phyloP scores from a whole-genome alignment of 2,329 filamentous ascomycete species.

The Talaromyces funiculosus region DNA sequence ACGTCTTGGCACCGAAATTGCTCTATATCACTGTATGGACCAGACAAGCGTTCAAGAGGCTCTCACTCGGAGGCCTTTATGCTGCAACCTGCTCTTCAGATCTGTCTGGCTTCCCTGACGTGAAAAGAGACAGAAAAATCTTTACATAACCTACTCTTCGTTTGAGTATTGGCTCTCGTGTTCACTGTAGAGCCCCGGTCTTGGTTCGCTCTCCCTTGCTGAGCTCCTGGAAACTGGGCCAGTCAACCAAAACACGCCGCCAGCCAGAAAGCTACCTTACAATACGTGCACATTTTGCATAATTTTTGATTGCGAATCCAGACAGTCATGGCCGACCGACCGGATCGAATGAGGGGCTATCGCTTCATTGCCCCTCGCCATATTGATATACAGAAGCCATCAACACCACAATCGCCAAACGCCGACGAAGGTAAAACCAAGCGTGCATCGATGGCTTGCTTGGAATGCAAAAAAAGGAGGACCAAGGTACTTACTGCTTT shows the following conservation, averaged over 20 bases:
- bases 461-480: constrained; percentile 33
- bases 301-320: neutral
- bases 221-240: neutral
- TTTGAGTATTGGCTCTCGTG: neutral
- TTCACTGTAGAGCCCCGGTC: neutral
- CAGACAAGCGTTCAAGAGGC: constrained; percentile 1
- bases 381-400: neutral
- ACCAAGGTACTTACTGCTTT: constrained; percentile 27
- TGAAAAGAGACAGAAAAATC: neutral
- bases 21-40: constrained; percentile 1
- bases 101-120: neutral
- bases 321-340: constrained; percentile 8
- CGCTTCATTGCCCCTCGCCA: constrained; percentile 12
- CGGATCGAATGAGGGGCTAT: constrained; percentile 6
- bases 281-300: neutral
- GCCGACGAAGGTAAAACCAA: constrained; percentile 30
- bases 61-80: neutral
- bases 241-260: neutral
- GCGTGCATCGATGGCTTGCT: constrained; percentile 33
- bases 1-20: neutral
- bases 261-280: neutral
- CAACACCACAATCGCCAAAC: neutral
- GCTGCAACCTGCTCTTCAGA: neutral
- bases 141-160: neutral
- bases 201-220: neutral